phyloP scores from a whole-genome alignment of 257 asterid genomes.

The Rubia yunnanensis region DNA sequence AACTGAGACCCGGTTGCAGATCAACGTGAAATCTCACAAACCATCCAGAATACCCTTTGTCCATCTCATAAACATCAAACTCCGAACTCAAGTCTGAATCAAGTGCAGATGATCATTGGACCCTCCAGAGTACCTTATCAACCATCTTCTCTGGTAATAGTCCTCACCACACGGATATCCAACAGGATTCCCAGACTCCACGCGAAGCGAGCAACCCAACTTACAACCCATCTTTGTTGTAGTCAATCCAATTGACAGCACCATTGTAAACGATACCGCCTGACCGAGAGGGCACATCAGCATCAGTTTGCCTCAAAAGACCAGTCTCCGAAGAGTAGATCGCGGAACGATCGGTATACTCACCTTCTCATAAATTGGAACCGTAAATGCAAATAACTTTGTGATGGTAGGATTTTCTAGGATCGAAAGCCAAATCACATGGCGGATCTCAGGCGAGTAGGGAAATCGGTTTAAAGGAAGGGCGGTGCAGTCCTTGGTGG shows the following conservation, averaged over 20 bases:
- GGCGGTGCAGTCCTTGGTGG: constrained; percentile 12
- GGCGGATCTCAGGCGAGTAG: no score
- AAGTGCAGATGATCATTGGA: constrained; percentile 26
- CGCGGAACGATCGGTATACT: constrained; percentile 13
- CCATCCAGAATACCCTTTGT: constrained; percentile 33
- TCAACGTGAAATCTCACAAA: constrained; percentile 29
- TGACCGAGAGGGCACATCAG: constrained; percentile 20
- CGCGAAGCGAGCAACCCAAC: no score
- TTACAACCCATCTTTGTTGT: no score
- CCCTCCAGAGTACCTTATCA: constrained; percentile 24
- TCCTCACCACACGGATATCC: constrained; percentile 6
- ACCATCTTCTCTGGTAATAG: not conserved
- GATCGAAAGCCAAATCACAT: constrained; percentile 31
- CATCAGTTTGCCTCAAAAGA: constrained; percentile 27
- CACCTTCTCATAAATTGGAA: not conserved
- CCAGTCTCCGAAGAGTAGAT: constrained; percentile 28
- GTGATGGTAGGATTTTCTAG: constrained; percentile 17
- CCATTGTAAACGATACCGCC: no score
- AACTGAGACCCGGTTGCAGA: constrained; percentile 11
- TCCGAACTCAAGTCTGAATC: not conserved
- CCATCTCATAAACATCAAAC: constrained; percentile 29
- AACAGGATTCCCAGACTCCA: no score
- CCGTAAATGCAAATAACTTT: constrained; percentile 24
- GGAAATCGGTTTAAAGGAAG: no score
- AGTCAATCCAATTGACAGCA: no score